Evolutionary conservation across 495 filamentous ascomycete species (phyloP).

Genomic region (Penicillium waksmanii): DNA sequence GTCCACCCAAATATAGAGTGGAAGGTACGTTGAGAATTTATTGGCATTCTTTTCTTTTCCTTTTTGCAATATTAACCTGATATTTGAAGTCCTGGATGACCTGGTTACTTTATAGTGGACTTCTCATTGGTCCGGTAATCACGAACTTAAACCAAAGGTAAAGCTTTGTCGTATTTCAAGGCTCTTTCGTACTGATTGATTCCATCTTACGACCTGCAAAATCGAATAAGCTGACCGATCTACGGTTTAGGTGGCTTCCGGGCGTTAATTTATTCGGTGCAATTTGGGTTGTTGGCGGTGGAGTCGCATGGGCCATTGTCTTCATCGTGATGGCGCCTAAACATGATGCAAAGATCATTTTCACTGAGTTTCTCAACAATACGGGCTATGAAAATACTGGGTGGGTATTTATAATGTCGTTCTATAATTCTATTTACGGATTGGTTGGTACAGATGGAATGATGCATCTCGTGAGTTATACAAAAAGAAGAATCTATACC

Average conservation of each 20-base stretch:
- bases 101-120: not conserved
- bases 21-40: not conserved
- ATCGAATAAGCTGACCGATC: not conserved
- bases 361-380: not conserved
- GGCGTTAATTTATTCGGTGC: not conserved
- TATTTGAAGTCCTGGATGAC: not conserved
- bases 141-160: constrained; percentile 3
- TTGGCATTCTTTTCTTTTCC: not conserved
- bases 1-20: not conserved
- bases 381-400: not conserved
- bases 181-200: not conserved
- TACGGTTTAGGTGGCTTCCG: not conserved
- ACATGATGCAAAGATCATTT: not conserved
- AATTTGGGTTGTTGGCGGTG: not conserved
- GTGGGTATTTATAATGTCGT: not conserved
- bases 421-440: not conserved
- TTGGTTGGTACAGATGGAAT: constrained; percentile 1
- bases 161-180: not conserved
- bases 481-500: not conserved
- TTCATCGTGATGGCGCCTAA: constrained; percentile 1
- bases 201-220: too few relatives aligned
- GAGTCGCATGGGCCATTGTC: not conserved
- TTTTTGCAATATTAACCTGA: not conserved
- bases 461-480: not conserved
- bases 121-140: constrained; percentile 1